Evolutionary conservation across 2,329 filamentous ascomycete genomes (phyloP).

Genomic region (Pyrenophora graminea): DNA sequence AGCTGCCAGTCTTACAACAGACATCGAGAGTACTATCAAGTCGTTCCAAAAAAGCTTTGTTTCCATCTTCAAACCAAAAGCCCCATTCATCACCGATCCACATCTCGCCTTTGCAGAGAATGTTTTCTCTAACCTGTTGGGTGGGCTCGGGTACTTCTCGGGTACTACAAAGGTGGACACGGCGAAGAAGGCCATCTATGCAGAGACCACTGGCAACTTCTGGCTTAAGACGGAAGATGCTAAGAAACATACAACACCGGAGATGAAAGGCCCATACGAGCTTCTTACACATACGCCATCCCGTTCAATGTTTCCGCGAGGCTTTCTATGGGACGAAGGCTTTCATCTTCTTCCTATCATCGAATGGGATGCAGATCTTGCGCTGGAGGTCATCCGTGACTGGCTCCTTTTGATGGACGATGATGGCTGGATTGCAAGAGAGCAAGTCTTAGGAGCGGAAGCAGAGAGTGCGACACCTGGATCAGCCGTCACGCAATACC

Average conservation of each 20-base stretch:
- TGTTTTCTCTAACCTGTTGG: slow-evolving; percentile 89
- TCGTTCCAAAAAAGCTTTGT: slow-evolving; percentile 74
- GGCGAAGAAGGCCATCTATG: slow-evolving; percentile 84
- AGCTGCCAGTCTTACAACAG: slow-evolving; percentile 66
- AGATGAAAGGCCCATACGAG: slow-evolving; percentile 78
- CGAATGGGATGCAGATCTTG: slow-evolving; percentile 90
- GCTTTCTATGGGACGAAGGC: slow-evolving; percentile 96
- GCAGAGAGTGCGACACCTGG: slow-evolving; percentile 86
- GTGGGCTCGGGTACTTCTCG: slow-evolving; percentile 91
- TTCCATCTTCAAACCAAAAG: slow-evolving; percentile 68
- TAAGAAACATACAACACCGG: slow-evolving; percentile 67
- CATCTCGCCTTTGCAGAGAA: slow-evolving; percentile 78
- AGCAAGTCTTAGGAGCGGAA: slow-evolving; percentile 89
- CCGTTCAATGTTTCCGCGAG: slow-evolving; percentile 88
- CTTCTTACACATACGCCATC: slow-evolving; percentile 89
- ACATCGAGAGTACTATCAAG: slow-evolving; percentile 66
- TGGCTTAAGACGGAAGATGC: slow-evolving; percentile 88
- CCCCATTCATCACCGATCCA: slow-evolving; percentile 74
- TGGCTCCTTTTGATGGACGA: slow-evolving; percentile 96
- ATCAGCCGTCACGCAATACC: slow-evolving; percentile 91
- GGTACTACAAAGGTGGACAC: slow-evolving; percentile 84
- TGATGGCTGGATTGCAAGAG: slow-evolving; percentile 93
- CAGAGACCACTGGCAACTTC: slow-evolving; percentile 90
- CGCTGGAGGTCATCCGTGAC: slow-evolving; percentile 81
- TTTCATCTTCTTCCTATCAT: slow-evolving; percentile 88